Evolutionary conservation across 2,329 filamentous ascomycete species (phyloP).

Genomic region (Phaeosphaeriaceae sp.): DNA sequence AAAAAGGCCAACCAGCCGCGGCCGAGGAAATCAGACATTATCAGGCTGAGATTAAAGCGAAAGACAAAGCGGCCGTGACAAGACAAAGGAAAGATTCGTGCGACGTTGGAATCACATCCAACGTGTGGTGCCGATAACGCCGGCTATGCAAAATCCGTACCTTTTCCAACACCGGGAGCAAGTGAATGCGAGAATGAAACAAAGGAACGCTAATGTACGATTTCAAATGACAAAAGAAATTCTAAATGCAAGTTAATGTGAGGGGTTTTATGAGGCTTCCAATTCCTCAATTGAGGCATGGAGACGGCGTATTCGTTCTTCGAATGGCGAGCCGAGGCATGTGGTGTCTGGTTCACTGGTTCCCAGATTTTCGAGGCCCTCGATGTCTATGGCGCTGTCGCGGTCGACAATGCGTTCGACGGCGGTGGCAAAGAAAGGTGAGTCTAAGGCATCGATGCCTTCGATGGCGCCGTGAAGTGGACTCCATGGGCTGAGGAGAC

Average conservation of each 20-base stretch:
- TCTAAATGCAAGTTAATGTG: conserved; percentile 3
- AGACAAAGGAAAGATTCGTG: conserved; percentile 41
- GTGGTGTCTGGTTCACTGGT: conserved; percentile 19
- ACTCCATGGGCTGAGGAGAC: conserved; percentile 48
- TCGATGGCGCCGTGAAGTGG: conserved; percentile 32
- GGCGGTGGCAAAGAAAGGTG: conserved; percentile 21
- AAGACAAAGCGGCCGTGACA: conserved; percentile 8
- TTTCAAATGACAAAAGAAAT: conserved; percentile 15
- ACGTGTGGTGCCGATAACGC: conserved; percentile 38
- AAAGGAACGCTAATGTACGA: conserved; percentile 12
- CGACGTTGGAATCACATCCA: conserved; percentile 44
- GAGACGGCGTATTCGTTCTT: conserved; percentile 32
- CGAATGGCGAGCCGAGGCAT: conserved; percentile 37
- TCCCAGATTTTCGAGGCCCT: conserved; percentile 31
- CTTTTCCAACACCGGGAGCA: neutral
- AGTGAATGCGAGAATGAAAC: neutral
- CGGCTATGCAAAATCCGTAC: conserved; percentile 8
- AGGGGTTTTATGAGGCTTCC: conserved; percentile 17
- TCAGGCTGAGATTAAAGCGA: conserved; percentile 1
- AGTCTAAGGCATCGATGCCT: conserved; percentile 24
- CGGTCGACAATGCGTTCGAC: conserved; percentile 39
- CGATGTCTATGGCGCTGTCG: conserved; percentile 48
- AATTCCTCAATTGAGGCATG: conserved; percentile 28
- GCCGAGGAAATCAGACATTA: conserved; percentile 25
- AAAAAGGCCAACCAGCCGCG: conserved; percentile 1